Percentiles rank a stretch among this genome's conserved stretches.
Evolutionary conservation across 2,329 filamentous ascomycete species (phyloP).

Genomic region (Spiromastix sp.): DNA sequence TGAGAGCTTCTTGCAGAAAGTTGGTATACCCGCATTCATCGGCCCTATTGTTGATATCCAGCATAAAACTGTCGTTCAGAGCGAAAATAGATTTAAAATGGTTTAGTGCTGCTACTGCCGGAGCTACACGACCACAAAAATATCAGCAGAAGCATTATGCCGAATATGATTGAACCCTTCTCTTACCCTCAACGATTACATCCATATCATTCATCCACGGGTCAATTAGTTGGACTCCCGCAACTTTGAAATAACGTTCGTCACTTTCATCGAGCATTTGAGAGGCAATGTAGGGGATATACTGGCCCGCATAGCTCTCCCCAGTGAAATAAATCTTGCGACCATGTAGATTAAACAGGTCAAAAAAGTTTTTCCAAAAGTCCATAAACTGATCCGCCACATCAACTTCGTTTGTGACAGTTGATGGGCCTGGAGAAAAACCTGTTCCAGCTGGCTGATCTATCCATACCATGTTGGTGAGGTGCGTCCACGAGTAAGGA

Average conservation of each 20-base stretch:
- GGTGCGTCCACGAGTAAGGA: constrained; percentile 61
- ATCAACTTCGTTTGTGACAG: constrained; percentile 56
- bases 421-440: constrained; percentile 55
- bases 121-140: constrained; percentile 21
- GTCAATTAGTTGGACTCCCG: constrained; percentile 63
- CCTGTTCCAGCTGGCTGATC: constrained; percentile 57
- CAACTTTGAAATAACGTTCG: constrained; percentile 55
- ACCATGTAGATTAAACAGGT: constrained; percentile 55
- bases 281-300: constrained; percentile 61
- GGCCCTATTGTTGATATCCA: constrained; percentile 28
- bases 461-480: constrained; percentile 68
- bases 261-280: constrained; percentile 61
- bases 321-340: constrained; percentile 64
- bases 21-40: constrained; percentile 36
- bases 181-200: constrained; percentile 2
- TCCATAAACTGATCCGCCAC: constrained; percentile 60
- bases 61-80: constrained; percentile 34
- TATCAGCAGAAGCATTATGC: background rate
- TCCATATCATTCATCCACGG: constrained; percentile 44
- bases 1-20: constrained; percentile 41
- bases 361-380: constrained; percentile 69
- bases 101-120: constrained; percentile 31
- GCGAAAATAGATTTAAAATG: constrained; percentile 33
- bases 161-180: background rate
- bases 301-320: constrained; percentile 59